Evolutionary conservation across 2,329 filamentous ascomycete species (phyloP).

Genomic region (Dactylellina cionopaga): DNA sequence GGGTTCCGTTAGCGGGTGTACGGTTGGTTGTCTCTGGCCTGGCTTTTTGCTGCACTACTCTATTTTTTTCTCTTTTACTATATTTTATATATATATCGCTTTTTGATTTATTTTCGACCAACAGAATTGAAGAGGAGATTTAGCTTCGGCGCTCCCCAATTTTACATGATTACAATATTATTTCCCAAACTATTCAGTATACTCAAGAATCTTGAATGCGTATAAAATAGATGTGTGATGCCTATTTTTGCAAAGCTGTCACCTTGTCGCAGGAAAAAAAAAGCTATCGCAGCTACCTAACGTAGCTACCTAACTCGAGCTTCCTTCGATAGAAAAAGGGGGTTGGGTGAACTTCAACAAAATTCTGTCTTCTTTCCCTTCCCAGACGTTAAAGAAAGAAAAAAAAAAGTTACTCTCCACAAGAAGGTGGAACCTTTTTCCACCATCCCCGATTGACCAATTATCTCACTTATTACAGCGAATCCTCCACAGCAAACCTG

Average conservation of each 20-base stretch:
- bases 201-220: too few species aligned
- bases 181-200: too few species aligned
- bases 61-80: slow-evolving; percentile 27
- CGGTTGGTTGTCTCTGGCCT: slow-evolving; percentile 53
- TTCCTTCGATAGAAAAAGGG: too few species aligned
- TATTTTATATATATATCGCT: slow-evolving; percentile 22
- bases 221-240: too few species aligned
- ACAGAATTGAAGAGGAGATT: slow-evolving; percentile 60
- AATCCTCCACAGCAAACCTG: too few species aligned
- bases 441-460: background rate
- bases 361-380: background rate
- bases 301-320: too few species aligned
- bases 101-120: slow-evolving; percentile 56
- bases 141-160: slow-evolving; percentile 49
- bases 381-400: background rate
- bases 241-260: too few species aligned
- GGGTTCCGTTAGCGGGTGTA: slow-evolving; percentile 57
- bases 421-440: background rate
- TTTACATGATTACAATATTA: slow-evolving; percentile 19
- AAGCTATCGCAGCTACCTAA: too few species aligned
- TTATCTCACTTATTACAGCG: background rate
- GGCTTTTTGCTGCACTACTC: slow-evolving; percentile 45
- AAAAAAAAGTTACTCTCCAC: background rate
- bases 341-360: too few species aligned
- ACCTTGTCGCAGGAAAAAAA: too few species aligned